A percentile compares a stretch with the other conserved stretches of the same genome.
Evolutionary conservation across 345 rosid species (phyloP).

Genomic region (Aquilaria malaccensis): DNA sequence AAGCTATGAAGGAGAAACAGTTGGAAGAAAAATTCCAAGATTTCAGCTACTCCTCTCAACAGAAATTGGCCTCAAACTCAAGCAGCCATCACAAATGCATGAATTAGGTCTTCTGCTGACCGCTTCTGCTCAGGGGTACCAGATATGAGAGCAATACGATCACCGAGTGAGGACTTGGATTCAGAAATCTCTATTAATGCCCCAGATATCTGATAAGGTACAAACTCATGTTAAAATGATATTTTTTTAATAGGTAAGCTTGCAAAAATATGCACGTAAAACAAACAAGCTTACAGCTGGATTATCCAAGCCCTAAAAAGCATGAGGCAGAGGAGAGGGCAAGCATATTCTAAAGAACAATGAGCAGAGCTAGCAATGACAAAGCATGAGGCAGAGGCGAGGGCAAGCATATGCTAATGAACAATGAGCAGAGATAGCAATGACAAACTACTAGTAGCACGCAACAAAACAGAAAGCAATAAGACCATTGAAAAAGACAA

Average conservation of each 20-base stretch:
- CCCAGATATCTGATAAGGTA: conserved; percentile 82
- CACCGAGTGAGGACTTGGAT: conserved; percentile 69
- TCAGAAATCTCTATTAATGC: conserved; percentile 89
- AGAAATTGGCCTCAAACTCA: conserved; percentile 25
- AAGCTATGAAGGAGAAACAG: conserved; percentile 27
- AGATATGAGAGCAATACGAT: conserved; percentile 73
- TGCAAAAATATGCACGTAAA: too few relatives aligned
- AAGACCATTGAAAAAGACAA: too few relatives aligned
- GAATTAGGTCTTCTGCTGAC: conserved; percentile 91
- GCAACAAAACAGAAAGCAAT: too few relatives aligned
- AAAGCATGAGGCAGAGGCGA: too few relatives aligned
- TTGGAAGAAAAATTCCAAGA: conserved; percentile 23
- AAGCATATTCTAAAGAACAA: too few relatives aligned
- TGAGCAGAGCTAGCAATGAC: too few relatives aligned
- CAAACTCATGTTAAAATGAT: conserved; percentile 9
- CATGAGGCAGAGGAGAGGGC: too few relatives aligned
- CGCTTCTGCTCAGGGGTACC: conserved; percentile 93
- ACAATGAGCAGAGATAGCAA: too few relatives aligned
- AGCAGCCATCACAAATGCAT: conserved; percentile 94
- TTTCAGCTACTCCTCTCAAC: conserved; percentile 32
- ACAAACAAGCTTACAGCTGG: too few relatives aligned
- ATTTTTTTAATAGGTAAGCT: background rate
- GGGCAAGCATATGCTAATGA: too few relatives aligned
- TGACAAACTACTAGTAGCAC: too few relatives aligned
- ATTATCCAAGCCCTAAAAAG: too few relatives aligned